Evolutionary conservation across 2,329 filamentous ascomycete genomes (phyloP).

Genomic region (Ustulina deusta): DNA sequence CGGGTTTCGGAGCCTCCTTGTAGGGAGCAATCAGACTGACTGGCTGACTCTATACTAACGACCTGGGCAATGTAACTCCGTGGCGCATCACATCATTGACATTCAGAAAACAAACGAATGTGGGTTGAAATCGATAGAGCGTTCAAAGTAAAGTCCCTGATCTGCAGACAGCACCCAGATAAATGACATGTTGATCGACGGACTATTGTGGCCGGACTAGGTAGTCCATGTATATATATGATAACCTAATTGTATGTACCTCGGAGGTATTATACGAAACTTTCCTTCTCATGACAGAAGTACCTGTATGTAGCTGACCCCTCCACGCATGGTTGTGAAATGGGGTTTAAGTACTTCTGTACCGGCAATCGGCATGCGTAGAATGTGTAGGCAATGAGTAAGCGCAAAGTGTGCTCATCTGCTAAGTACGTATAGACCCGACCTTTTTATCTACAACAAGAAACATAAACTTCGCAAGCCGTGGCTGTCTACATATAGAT

Average conservation of each 20-base stretch:
- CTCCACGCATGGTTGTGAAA: neutral
- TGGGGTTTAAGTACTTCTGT: neutral
- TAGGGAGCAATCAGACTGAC: neutral
- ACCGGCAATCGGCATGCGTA: constrained; percentile 10
- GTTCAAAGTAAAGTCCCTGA: constrained; percentile 14
- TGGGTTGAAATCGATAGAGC: neutral
- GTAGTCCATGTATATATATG: constrained; percentile 2
- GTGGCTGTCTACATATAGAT: neutral
- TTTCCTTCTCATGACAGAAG: constrained; percentile 12
- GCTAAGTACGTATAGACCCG: neutral
- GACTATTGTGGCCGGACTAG: neutral
- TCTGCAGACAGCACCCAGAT: constrained; percentile 12
- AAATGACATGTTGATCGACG: constrained; percentile 24
- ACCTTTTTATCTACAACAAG: neutral
- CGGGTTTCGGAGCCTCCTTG: neutral
- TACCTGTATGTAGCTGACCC: neutral
- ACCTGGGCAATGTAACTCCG: neutral
- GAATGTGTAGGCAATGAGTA: neutral
- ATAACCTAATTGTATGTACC: constrained; percentile 30
- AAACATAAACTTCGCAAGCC: neutral
- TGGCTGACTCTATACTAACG: constrained; percentile 3
- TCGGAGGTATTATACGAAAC: constrained; percentile 27
- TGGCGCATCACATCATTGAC: constrained; percentile 8
- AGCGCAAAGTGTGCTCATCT: neutral
- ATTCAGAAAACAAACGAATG: constrained; percentile 7